Evolutionary conservation across 2,329 filamentous ascomycete genomes (phyloP).

Genomic region (Epichloe hybrida): DNA sequence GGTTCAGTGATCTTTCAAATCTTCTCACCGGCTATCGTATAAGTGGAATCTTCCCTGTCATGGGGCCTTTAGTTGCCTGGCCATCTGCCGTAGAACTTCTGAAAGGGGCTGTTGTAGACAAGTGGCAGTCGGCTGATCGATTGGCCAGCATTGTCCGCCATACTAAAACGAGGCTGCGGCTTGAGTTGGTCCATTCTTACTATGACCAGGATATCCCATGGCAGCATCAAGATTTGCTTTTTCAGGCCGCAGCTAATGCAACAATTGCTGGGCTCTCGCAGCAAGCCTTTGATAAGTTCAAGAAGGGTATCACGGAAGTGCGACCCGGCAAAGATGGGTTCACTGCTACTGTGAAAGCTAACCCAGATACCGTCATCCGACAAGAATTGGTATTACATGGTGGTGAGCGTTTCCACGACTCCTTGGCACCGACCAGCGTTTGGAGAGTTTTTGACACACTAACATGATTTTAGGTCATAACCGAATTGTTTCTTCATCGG

Average conservation of each 20-base stretch:
- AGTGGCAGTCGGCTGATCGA: constrained; percentile 61
- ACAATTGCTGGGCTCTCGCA: constrained; percentile 25
- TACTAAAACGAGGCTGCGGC: constrained; percentile 41
- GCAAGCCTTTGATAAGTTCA: constrained; percentile 28
- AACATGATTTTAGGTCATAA: constrained; percentile 45
- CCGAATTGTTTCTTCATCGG: constrained; percentile 49
- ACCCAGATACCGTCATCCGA: constrained; percentile 34
- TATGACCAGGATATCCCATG: constrained; percentile 77
- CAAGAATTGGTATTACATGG: constrained; percentile 42
- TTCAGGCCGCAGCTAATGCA: constrained; percentile 43
- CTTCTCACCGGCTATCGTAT: constrained; percentile 69
- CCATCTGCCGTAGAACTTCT: constrained; percentile 51
- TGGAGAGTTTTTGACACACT: not conserved
- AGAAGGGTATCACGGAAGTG: constrained; percentile 29
- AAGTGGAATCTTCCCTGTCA: constrained; percentile 61
- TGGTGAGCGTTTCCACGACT: constrained; percentile 25
- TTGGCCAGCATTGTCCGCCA: constrained; percentile 42
- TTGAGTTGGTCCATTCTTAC: constrained; percentile 66
- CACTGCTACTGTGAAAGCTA: constrained; percentile 29
- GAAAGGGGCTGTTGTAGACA: constrained; percentile 55
- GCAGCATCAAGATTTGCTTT: constrained; percentile 51
- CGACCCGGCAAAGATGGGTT: constrained; percentile 32
- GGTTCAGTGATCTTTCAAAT: constrained; percentile 61
- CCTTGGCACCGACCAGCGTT: not conserved
- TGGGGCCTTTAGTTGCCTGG: constrained; percentile 60